phyloP scores from a whole-genome alignment of 805 yeast genomes.

The Teunomyces lycoperdinae region DNA sequence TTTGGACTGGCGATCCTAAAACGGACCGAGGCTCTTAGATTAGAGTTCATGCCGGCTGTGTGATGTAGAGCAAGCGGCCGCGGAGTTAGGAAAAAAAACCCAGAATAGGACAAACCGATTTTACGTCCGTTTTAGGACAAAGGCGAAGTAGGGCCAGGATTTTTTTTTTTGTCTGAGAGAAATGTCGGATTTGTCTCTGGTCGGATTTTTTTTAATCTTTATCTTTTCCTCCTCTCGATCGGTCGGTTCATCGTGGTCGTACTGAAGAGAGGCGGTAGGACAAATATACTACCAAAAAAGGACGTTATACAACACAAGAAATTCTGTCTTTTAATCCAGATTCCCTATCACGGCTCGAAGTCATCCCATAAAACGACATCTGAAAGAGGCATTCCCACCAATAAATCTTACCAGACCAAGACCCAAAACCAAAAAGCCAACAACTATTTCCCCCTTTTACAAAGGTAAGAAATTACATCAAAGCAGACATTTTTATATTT shows the following conservation, averaged over 20 bases:
- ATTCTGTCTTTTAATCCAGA: too few species aligned
- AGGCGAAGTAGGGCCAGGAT: not conserved
- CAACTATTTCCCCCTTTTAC: too few species aligned
- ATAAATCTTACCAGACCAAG: not conserved
- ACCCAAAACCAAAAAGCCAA: not conserved
- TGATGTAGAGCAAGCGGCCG: not conserved
- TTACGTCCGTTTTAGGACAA: not conserved
- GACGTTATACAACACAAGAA: too few species aligned
- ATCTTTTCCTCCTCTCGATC: conserved; percentile 4
- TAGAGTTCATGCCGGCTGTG: not conserved
- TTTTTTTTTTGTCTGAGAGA: not conserved
- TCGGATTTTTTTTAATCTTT: not conserved
- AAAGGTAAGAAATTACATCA: not conserved
- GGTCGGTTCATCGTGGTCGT: conserved; percentile 1
- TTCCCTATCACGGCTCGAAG: not conserved
- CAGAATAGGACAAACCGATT: not conserved
- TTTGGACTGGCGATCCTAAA: not conserved
- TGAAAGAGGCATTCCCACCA: not conserved
- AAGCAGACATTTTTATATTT: not conserved
- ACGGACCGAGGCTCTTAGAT: not conserved
- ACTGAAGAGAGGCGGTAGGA: not conserved
- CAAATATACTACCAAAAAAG: not conserved
- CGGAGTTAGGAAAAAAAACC: not conserved
- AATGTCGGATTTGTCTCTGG: conserved; percentile 2
- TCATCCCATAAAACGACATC: not conserved